Evolutionary conservation across 805 yeast genomes (phyloP).

Genomic region (Saturnispora mendoncae): DNA sequence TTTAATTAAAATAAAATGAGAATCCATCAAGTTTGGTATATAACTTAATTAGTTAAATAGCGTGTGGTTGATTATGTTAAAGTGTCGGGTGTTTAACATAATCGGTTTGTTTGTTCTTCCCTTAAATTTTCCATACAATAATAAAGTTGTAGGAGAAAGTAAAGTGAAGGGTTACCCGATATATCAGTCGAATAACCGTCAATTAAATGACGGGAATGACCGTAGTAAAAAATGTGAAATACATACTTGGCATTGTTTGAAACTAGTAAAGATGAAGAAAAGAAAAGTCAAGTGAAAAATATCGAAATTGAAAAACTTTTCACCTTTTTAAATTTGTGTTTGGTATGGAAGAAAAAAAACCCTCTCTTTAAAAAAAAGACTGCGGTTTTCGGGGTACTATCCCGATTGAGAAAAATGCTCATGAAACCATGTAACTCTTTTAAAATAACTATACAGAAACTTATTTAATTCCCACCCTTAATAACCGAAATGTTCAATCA

Average conservation of each 20-base stretch:
- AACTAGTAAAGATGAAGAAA: conserved; percentile 2
- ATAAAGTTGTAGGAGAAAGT: background rate
- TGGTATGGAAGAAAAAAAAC: background rate
- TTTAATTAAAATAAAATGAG: too few relatives aligned
- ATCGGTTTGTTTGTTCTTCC: conserved; percentile 1
- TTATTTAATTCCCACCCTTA: background rate
- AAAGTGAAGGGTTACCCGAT: conserved; percentile 1
- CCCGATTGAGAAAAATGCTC: background rate
- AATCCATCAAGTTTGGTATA: background rate
- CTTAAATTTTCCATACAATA: background rate
- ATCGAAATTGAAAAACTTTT: background rate
- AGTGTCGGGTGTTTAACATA: conserved; percentile 79
- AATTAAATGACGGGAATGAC: background rate
- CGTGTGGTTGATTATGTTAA: conserved; percentile 41
- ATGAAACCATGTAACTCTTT: background rate
- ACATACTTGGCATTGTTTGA: conserved; percentile 11
- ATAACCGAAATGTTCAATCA: conserved; percentile 6
- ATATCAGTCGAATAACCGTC: background rate
- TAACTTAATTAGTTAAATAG: conserved; percentile 2
- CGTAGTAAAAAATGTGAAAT: background rate
- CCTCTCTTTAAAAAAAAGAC: background rate
- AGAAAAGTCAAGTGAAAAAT: background rate
- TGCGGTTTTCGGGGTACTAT: background rate
- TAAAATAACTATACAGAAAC: background rate
- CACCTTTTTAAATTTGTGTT: background rate